phyloP scores from a whole-genome alignment of 73 alveolate species.

The Tetrahymena thermophila region DNA sequence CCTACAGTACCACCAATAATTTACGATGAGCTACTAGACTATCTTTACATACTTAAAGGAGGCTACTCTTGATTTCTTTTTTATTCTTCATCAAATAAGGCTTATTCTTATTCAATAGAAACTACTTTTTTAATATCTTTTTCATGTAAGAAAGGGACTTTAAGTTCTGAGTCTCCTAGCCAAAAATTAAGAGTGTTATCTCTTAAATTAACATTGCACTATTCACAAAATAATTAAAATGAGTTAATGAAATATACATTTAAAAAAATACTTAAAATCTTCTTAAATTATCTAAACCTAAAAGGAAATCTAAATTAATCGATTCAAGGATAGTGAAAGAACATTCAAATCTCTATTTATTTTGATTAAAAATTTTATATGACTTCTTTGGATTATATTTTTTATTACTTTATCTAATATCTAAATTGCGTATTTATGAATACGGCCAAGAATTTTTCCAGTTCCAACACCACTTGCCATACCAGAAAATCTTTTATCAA shows the following conservation, averaged over 20 bases:
- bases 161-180: slow-evolving; percentile 53
- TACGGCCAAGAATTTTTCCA: slow-evolving; percentile 73
- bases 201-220: slow-evolving; percentile 78
- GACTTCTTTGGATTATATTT: background rate
- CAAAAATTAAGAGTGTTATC: slow-evolving; percentile 70
- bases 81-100: slow-evolving; percentile 23
- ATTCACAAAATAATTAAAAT: background rate
- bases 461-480: slow-evolving; percentile 90
- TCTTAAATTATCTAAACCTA: slow-evolving; percentile 88
- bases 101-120: slow-evolving; percentile 57
- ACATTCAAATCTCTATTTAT: slow-evolving; percentile 44
- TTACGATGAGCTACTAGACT: background rate
- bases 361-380: background rate
- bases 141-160: slow-evolving; percentile 81
- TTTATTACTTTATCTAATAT: slow-evolving; percentile 53
- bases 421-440: slow-evolving; percentile 86
- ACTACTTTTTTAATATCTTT: slow-evolving; percentile 59
- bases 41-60: background rate
- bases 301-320: slow-evolving; percentile 76
- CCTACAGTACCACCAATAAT: slow-evolving; percentile 13
- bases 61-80: slow-evolving; percentile 12
- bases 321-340: slow-evolving; percentile 81
- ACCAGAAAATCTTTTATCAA: slow-evolving; percentile 82
- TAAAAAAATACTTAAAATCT: slow-evolving; percentile 26
- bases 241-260: background rate